Conservation (phyloP, 2,329 filamentous ascomycete genomes). For the Apiospora aurea region DNA sequence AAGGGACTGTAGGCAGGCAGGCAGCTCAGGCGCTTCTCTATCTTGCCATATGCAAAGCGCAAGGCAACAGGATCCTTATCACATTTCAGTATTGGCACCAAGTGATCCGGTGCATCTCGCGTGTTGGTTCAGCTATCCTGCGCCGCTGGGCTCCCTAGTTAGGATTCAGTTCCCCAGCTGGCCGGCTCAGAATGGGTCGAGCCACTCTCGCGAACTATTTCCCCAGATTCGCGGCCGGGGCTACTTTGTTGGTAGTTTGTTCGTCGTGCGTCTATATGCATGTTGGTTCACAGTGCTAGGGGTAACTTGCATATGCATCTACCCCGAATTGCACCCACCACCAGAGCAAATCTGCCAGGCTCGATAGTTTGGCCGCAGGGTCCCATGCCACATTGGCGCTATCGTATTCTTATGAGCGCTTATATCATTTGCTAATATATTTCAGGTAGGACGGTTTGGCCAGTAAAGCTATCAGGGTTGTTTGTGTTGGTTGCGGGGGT, state of each 20-base stretch:
- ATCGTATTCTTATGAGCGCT: background rate
- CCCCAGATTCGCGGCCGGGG: background rate
- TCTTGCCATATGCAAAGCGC: background rate
- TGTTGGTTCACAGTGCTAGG: slow-evolving; percentile 10
- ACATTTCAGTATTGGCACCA: background rate
- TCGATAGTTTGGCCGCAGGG: background rate
- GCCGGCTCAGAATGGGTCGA: background rate
- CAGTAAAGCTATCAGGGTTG: background rate
- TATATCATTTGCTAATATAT: background rate
- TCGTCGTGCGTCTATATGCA: background rate
- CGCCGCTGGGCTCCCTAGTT: background rate
- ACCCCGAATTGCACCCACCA: background rate
- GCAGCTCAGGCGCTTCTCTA: background rate
- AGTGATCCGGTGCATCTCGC: background rate
- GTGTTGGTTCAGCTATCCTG: background rate
- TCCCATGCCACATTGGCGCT: background rate
- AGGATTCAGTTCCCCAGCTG: background rate
- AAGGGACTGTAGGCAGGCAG: background rate
- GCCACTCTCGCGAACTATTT: slow-evolving; percentile 7
- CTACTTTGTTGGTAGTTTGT: background rate
- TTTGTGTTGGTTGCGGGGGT: background rate
- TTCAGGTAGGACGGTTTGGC: background rate
- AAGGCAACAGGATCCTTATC: background rate
- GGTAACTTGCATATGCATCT: slow-evolving; percentile 16
- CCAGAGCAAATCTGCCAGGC: background rate